Evolutionary conservation across 345 rosid species (phyloP), one percentile per base, ranked within the genome.

Genomic region (Citrus trifoliata): DNA sequence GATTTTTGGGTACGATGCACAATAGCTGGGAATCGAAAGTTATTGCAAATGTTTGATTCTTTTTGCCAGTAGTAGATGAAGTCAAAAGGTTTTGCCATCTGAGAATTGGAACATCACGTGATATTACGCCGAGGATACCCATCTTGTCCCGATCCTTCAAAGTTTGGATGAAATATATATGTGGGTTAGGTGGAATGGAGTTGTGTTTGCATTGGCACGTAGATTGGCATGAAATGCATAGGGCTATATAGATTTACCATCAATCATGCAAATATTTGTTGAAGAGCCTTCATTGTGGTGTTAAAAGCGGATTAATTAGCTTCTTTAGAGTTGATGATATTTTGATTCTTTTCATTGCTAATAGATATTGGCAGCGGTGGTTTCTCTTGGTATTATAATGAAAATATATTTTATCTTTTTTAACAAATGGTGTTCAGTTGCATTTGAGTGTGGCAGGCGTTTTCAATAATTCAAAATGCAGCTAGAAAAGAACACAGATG

Each of bases 51-150:
- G n/a, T 24, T 68, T 22, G 24, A 22, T 60, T 64, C 67, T 33
- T 79, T 56, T 46, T n/a, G n/a, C 35, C 24, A 73, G 79, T 56
- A 51, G 53, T 32, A 76, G 72, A 19, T 30, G 14, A 38, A 19
- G 38, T 38, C 62, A 27, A 63, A 67, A 32, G 30, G n/a, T 66
- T 70, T 76, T 86, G 76, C 28, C 58, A 7, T 68, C 70, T 48
- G 53, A 68, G 79, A 71, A 77, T 74, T 27, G 33, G 53, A 67
- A 4, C 7, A 9, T 68, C 19, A 14, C 28, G 18, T 40, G 42
- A 33, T 46, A 42, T 35, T 55, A 27, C 37, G 46, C 59, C 5
- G 2, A 63, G 67, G 61, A 55, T 63, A 18, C 32, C 13, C 13
- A 18, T 56, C 71, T 67, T 58, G 27, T 68, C 37, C 5, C 4